Evolutionary conservation across 139 green algal species (phyloP).

Genomic region (Picochlorum sp.): DNA sequence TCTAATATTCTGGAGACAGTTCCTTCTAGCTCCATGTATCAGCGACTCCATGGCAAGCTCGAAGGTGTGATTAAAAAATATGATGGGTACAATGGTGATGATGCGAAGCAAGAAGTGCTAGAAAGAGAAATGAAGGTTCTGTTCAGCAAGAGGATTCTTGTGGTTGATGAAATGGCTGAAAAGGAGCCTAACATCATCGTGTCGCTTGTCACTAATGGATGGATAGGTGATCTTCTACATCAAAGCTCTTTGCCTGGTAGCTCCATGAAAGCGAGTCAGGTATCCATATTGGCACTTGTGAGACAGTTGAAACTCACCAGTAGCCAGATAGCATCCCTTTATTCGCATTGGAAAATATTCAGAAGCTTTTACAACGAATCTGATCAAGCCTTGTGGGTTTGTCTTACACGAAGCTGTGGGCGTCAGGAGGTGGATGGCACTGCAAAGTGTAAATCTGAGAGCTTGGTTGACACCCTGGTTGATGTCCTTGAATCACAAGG

Average conservation of each 20-base stretch:
- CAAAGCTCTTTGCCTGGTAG: not conserved
- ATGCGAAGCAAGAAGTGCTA: not conserved
- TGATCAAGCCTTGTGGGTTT: not conserved
- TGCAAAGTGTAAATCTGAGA: too few relatives aligned
- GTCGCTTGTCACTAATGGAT: not conserved
- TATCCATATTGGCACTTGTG: not conserved
- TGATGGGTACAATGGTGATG: not conserved
- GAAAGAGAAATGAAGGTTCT: not conserved
- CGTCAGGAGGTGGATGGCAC: not conserved
- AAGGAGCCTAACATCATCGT: not conserved
- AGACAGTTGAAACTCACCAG: not conserved
- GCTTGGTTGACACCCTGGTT: not conserved
- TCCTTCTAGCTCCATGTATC: not conserved
- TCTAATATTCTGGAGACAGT: not conserved
- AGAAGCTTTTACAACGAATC: not conserved
- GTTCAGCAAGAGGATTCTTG: not conserved
- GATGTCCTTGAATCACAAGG: not conserved
- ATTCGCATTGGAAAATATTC: not conserved
- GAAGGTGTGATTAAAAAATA: not conserved
- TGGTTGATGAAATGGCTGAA: not conserved
- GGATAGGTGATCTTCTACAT: not conserved
- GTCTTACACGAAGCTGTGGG: not conserved
- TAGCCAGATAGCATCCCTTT: not conserved
- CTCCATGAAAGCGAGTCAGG: not conserved
- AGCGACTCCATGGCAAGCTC: not conserved